Evolutionary conservation across 2,329 filamentous ascomycete genomes (phyloP), one percentile per base, ranked within the genome.

Genomic region (Magnaporthiopsis incrustans): DNA sequence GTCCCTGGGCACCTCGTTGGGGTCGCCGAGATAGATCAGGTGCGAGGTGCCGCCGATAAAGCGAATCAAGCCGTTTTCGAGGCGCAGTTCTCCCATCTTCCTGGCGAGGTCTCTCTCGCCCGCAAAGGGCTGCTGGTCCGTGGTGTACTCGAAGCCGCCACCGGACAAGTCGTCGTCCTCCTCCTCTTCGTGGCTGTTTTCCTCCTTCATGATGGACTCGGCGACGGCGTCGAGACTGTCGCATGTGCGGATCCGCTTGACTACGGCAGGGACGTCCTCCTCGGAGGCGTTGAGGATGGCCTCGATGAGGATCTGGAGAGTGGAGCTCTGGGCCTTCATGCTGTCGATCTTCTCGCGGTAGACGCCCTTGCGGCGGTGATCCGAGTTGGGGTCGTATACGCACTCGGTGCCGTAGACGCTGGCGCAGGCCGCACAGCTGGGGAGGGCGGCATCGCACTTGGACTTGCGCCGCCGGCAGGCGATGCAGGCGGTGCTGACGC

Each of bases 41-140:
- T 97, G 94, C 1, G 93, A 97, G 0, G 94, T 98, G 60, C 94
- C 95, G 61, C 94, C 94, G 68, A 97, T 92, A 74, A 96, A 97
- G 67, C 93, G 88, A 8, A 95, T 88, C 1, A 90, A 90, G 22
- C 93, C 94, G 70, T 97, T 91, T 70, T 93, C 92, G 5, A 98
- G 79, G 64, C 92, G 83, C 67, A 98, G 79, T 76, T 97, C 91
- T 61, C 92, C 93, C 91, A 98, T 96, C 77, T 93, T 97, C 14
- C 91, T 89, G 2, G 92, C 92, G 60, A 98, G 78, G 70, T 97
- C 91, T 59, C 86, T 86, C 77, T 98, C 94, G 66, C 83, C 82
- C 66, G 82, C 77, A 26, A 81, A 70, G 2, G 78, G 75, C 63
- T 77, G 73, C 63, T 77, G 73, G 64, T 80, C 73, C 53, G 74